Evolutionary conservation across 2,329 filamentous ascomycete species (phyloP).

Genomic region (Macrophomina pseudophaseolina): DNA sequence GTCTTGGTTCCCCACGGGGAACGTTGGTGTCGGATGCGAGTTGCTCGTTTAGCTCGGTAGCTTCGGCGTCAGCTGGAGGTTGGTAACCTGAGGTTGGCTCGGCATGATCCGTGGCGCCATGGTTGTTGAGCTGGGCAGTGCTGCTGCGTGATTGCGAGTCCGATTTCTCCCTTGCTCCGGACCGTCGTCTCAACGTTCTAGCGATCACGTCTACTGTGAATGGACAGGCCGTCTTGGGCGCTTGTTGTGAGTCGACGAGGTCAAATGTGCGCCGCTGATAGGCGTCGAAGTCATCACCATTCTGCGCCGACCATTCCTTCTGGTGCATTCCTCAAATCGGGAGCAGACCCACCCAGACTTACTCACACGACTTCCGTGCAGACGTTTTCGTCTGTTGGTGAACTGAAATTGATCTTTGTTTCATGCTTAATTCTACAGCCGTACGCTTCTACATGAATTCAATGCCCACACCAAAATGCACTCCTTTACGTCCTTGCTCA

Average conservation of each 20-base stretch:
- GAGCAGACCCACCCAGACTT: no score
- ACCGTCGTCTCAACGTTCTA: neutral
- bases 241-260: neutral
- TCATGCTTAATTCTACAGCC: slow-evolving; percentile 14
- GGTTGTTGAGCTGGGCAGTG: neutral
- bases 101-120: slow-evolving; percentile 14
- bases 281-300: neutral
- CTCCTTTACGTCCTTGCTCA: slow-evolving; percentile 86
- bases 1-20: slow-evolving; percentile 21
- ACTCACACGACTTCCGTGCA: neutral
- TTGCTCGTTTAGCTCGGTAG: neutral
- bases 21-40: neutral
- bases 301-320: no score
- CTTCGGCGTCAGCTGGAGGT: neutral
- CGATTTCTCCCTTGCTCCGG: neutral
- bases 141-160: neutral
- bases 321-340: no score
- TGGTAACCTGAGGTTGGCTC: neutral
- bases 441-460: slow-evolving; percentile 76
- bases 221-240: neutral
- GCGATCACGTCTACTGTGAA: neutral
- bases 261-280: no score
- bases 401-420: slow-evolving; percentile 15
- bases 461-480: slow-evolving; percentile 95
- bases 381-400: neutral